Conservation (phyloP, 2,329 filamentous ascomycete genomes). For the Colletotrichum echinochloae region DNA sequence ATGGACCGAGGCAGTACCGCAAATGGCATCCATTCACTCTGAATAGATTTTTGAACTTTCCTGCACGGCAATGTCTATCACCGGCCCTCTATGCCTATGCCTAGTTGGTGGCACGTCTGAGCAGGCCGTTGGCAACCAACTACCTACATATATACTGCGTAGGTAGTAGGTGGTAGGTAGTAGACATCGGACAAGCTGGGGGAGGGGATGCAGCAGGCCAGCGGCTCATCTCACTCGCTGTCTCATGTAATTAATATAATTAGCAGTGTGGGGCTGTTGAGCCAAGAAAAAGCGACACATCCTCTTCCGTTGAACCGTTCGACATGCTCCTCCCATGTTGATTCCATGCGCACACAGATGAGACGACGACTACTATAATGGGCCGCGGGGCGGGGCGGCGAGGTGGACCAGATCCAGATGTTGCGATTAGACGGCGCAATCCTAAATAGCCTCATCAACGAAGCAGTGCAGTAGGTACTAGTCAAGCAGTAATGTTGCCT, state of each 20-base stretch:
- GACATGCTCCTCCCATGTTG: constrained; percentile 14
- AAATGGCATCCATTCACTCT: neutral
- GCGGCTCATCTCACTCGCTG: constrained; percentile 13
- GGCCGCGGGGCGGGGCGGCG: constrained; percentile 7
- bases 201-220: neutral
- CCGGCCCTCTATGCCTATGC: too few species aligned
- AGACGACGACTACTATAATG: neutral
- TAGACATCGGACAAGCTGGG: neutral
- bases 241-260: constrained; percentile 36
- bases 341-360: neutral
- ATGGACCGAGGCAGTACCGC: constrained; percentile 27
- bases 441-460: neutral
- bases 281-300: constrained; percentile 27
- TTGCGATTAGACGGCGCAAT: neutral
- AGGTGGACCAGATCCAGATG: neutral
- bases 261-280: constrained; percentile 33
- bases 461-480: neutral
- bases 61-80: neutral
- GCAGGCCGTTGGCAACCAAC: neutral
- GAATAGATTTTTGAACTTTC: neutral
- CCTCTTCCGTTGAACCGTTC: neutral
- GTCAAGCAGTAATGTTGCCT: too few species aligned
- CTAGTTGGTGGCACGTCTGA: neutral
- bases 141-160: too few species aligned
- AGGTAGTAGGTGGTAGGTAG: too few species aligned